phyloP scores from a whole-genome alignment of 2,329 filamentous ascomycete genomes.

The Aureobasidium sp. region DNA sequence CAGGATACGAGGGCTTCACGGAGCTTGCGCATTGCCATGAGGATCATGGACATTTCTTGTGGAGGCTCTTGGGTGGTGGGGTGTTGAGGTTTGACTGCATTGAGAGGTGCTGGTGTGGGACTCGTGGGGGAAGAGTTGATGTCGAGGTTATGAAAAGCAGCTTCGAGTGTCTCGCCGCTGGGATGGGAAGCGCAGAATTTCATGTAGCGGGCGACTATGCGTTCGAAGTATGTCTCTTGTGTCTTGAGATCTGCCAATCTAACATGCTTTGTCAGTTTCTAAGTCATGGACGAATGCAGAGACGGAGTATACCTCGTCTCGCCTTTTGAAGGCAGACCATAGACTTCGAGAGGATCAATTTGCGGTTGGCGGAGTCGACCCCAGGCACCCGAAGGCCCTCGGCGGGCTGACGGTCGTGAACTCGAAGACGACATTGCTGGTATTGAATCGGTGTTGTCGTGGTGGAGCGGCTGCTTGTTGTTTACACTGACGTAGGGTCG shows the following conservation, averaged over 20 bases:
- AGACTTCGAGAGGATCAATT: constrained; percentile 68
- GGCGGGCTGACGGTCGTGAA: constrained; percentile 22
- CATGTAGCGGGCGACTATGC: constrained; percentile 83
- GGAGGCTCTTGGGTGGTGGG: neutral
- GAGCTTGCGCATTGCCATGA: constrained; percentile 82
- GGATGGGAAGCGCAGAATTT: constrained; percentile 72
- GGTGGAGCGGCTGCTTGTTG: constrained; percentile 4
- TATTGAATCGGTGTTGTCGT: constrained; percentile 12
- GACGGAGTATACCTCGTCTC: constrained; percentile 61
- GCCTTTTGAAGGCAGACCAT: constrained; percentile 85
- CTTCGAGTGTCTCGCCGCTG: constrained; percentile 64
- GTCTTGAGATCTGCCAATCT: constrained; percentile 57
- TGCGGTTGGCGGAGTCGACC: constrained; percentile 66
- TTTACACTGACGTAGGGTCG: constrained; percentile 17
- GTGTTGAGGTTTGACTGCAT: constrained; percentile 16
- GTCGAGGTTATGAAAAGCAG: constrained; percentile 63
- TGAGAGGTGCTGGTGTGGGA: constrained; percentile 7
- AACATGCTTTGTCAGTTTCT: neutral
- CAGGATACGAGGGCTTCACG: constrained; percentile 82
- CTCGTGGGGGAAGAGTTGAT: constrained; percentile 20
- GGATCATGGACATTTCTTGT: constrained; percentile 60
- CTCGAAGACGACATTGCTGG: constrained; percentile 20
- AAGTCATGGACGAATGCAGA: too few relatives aligned
- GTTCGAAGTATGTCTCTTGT: constrained; percentile 80
- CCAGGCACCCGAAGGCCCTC: constrained; percentile 52